These are phyloP conservation scores for Drosera spatulata DNA, from an alignment of 179 eudicot species.

Conservation along the genomic window DNA sequence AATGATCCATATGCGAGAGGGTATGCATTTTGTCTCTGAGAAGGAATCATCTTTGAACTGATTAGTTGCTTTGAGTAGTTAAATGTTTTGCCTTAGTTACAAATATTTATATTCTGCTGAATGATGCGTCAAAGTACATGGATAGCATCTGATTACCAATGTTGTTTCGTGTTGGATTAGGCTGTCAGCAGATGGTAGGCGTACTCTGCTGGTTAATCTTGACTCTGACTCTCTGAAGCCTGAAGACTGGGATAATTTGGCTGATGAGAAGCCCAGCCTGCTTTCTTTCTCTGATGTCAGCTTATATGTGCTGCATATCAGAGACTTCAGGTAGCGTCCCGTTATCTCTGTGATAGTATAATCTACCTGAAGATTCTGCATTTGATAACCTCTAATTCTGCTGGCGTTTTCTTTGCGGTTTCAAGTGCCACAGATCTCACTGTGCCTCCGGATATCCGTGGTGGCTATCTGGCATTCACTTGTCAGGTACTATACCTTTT, in stretches of 20 bases:
- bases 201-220: constrained; percentile 70
- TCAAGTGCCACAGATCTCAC: too few relatives aligned
- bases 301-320: constrained; percentile 71
- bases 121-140: too few relatives aligned
- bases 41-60: not conserved
- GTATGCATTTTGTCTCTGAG: constrained; percentile 22
- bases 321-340: constrained; percentile 3
- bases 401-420: too few relatives aligned
- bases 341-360: not conserved
- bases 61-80: too few relatives aligned
- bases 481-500: constrained; percentile 37
- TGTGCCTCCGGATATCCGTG: too few relatives aligned
- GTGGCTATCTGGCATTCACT: constrained; percentile 87
- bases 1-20: constrained; percentile 99
- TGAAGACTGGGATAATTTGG: too few relatives aligned
- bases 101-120: too few relatives aligned
- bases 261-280: constrained; percentile 43
- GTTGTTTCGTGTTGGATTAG: constrained; percentile 35
- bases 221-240: constrained; percentile 8
- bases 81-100: too few relatives aligned
- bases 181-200: constrained; percentile 69
- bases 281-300: constrained; percentile 74
- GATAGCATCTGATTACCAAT: too few relatives aligned
- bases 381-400: too few relatives aligned
- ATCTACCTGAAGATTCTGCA: not conserved